Evolutionary conservation across 2,329 filamentous ascomycete genomes (phyloP), one percentile per base, ranked within the genome.

Genomic region (Berkeleyomyces basicola): DNA sequence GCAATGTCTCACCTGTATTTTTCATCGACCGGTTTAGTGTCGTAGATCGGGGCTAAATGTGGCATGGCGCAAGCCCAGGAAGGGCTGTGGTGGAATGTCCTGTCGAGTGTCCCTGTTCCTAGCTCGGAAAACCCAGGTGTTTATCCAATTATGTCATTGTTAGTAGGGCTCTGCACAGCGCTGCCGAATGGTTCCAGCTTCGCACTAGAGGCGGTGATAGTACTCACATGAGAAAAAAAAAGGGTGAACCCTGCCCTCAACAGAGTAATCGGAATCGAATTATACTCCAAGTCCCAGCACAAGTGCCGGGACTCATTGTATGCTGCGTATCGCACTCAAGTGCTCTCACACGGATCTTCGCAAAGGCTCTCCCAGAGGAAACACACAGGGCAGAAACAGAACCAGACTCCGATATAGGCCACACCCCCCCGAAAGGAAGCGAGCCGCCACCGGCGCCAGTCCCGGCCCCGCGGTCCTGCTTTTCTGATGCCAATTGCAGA

Each of bases 281-380:
- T 79, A 72, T 85, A 53, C 65, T 61, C 79, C 76, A 71, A 74
- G 68, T 68, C 57, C 73, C 70, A 66, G 66, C 67, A 67, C 59
- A 63, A 67, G 63, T 43, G 65, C 61, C 62, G 61, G 64, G 61
- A 60, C 39, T 47, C 37, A 53, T 42, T 63, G 65, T 65, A 91
- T 83, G 88, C 88, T 82, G 87, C 88, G 87, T 90, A 93, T 93
- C 89, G 89, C 86, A 92, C 89, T 93, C 80, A 89, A 90, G 88
- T 90, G 84, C 85, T 84, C 72, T 73, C 68, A 68, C 67, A 71
- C 78, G 88, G 84, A 92, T 91, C 88, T 92, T 87, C 88, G 87
- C 88, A 90, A 87, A 80, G 85, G 84, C 88, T 88, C 66, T 87
- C 87, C 88, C 88, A 93, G 85, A 88, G 87, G 84, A 78, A 79